phyloP scores from a whole-genome alignment of 140 eudicot genomes.

The Ambrosia hybrid region DNA sequence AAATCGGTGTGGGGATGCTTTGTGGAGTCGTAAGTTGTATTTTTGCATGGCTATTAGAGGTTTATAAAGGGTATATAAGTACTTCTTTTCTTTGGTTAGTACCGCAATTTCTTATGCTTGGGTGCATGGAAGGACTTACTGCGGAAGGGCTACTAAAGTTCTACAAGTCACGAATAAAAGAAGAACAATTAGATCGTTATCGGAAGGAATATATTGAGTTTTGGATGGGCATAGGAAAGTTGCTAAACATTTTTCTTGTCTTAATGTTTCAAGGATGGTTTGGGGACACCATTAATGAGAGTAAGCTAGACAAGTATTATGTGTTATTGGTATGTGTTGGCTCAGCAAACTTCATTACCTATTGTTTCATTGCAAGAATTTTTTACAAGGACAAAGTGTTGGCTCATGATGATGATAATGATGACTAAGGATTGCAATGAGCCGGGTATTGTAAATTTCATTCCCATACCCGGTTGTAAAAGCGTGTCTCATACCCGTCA shows the following conservation, averaged over 20 bases:
- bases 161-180: no score
- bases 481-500: no score
- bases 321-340: constrained; percentile 5
- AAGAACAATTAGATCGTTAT: neutral
- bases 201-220: constrained; percentile 21
- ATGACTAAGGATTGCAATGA: no score
- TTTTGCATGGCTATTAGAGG: constrained; percentile 22
- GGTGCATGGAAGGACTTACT: constrained; percentile 17
- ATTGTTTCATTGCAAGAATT: constrained; percentile 2
- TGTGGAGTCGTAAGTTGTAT: constrained; percentile 14
- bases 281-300: constrained; percentile 9
- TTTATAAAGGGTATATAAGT: neutral
- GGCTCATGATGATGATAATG: neutral
- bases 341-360: constrained; percentile 11
- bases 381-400: neutral
- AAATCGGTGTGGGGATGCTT: constrained; percentile 27
- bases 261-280: constrained; percentile 20
- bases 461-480: no score
- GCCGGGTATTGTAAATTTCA: no score
- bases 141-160: no score
- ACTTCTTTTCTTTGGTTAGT: constrained; percentile 33
- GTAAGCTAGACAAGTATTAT: constrained; percentile 24
- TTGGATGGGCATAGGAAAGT: constrained; percentile 11
- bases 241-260: constrained; percentile 11
- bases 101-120: constrained; percentile 24